A percentile compares a stretch with the other conserved stretches of the same genome.
Evolutionary conservation across 768 basidiomycete species (phyloP).

Genomic region (Epithele typhae): DNA sequence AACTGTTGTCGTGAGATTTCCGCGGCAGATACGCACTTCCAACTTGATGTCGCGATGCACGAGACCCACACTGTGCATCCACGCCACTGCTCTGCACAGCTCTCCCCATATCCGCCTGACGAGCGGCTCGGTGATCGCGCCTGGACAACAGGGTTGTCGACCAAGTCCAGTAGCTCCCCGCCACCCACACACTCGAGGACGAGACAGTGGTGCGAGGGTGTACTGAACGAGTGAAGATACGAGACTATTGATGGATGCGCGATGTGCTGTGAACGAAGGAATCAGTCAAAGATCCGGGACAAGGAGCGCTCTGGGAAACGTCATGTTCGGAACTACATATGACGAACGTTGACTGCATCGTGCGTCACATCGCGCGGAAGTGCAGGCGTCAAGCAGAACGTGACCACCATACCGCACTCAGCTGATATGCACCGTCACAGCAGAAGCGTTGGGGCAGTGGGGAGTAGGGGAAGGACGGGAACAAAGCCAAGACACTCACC

Average conservation of each 20-base stretch:
- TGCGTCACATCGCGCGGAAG: too few relatives aligned
- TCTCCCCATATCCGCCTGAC: slow-evolving; percentile 72
- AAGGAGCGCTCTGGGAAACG: too few relatives aligned
- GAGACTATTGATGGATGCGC: slow-evolving; percentile 78
- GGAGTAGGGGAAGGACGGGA: neutral
- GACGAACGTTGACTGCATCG: too few relatives aligned
- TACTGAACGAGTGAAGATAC: slow-evolving; percentile 66
- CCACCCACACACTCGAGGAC: slow-evolving; percentile 74
- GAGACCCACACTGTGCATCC: slow-evolving; percentile 82
- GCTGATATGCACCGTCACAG: neutral
- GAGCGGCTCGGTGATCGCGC: slow-evolving; percentile 38
- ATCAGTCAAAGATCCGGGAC: slow-evolving; percentile 3
- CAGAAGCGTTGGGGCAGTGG: neutral
- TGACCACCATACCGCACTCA: too few relatives aligned
- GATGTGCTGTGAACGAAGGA: slow-evolving; percentile 48
- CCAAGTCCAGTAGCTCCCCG: slow-evolving; percentile 77
- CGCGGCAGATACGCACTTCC: slow-evolving; percentile 48
- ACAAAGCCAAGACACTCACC: slow-evolving; percentile 39
- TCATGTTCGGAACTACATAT: too few relatives aligned
- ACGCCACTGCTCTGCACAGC: slow-evolving; percentile 71
- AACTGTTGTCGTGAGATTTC: neutral
- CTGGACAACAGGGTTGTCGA: slow-evolving; percentile 48
- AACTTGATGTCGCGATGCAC: slow-evolving; percentile 92
- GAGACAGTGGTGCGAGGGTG: slow-evolving; percentile 68
- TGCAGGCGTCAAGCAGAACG: too few relatives aligned